phyloP scores from a whole-genome alignment of 2,329 filamentous ascomycete species.

The Alternaria burnsii region DNA sequence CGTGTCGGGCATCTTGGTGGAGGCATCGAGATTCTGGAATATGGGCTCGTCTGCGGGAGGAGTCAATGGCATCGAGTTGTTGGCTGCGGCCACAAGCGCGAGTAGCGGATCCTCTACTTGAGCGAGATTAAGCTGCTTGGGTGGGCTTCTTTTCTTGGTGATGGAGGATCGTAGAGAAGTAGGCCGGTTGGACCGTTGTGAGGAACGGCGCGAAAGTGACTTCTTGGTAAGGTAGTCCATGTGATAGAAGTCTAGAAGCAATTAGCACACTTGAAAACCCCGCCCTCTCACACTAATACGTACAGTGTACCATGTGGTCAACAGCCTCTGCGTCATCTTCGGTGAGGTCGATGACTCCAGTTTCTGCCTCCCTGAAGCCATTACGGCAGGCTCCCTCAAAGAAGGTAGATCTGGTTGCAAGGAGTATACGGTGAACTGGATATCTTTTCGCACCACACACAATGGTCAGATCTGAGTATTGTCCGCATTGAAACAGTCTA shows the following conservation, averaged over 20 bases:
- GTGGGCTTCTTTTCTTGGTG: slow-evolving; percentile 19
- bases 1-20: slow-evolving; percentile 41
- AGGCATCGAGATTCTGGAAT: slow-evolving; percentile 32
- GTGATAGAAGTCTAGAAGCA: slow-evolving; percentile 51
- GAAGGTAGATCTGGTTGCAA: slow-evolving; percentile 60
- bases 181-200: slow-evolving; percentile 38
- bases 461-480: slow-evolving; percentile 61
- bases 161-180: slow-evolving; percentile 31
- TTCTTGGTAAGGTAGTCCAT: slow-evolving; percentile 52
- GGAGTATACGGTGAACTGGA: slow-evolving; percentile 57
- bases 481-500: slow-evolving; percentile 50
- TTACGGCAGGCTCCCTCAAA: slow-evolving; percentile 54
- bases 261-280: slow-evolving; percentile 27
- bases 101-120: slow-evolving; percentile 51
- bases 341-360: slow-evolving; percentile 50
- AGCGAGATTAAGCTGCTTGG: slow-evolving; percentile 43
- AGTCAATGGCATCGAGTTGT: slow-evolving; percentile 33
- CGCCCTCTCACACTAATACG: slow-evolving; percentile 21
- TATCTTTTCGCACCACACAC: slow-evolving; percentile 57
- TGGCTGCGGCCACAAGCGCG: slow-evolving; percentile 41
- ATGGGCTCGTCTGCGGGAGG: slow-evolving; percentile 37
- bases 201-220: slow-evolving; percentile 40
- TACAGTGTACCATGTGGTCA: slow-evolving; percentile 54
- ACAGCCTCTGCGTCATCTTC: slow-evolving; percentile 54
- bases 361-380: slow-evolving; percentile 48